Evolutionary conservation across 108 stramenopile genomes (phyloP).

Genomic region (Craspedostauros australis): DNA sequence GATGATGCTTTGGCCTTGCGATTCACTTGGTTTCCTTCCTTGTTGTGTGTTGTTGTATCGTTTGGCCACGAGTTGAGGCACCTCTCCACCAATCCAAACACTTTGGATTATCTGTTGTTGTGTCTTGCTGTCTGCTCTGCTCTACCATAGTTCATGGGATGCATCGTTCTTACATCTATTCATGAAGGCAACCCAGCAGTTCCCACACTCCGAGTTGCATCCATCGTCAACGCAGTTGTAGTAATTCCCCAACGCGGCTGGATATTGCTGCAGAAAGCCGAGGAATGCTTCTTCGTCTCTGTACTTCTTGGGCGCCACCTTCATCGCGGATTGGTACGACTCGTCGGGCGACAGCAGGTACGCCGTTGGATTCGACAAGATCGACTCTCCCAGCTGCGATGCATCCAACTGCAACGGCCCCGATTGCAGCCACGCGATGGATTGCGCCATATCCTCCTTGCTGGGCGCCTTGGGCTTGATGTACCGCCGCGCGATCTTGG

Average conservation of each 20-base stretch:
- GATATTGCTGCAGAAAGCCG: constrained; percentile 1
- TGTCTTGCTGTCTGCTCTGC: too few relatives aligned
- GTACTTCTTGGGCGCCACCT: constrained; percentile 3
- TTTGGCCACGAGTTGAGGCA: too few relatives aligned
- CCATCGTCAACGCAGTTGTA: constrained; percentile 14
- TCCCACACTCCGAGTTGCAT: constrained; percentile 14
- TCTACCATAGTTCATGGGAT: too few relatives aligned
- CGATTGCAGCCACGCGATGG: constrained; percentile 2
- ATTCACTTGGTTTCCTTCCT: too few relatives aligned
- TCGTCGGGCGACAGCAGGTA: constrained; percentile 3
- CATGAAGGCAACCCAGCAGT: constrained; percentile 16
- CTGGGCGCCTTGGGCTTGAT: constrained; percentile 3
- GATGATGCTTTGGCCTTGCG: too few relatives aligned
- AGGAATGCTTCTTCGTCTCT: background rate
- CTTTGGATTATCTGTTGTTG: too few relatives aligned
- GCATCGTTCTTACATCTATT: too few relatives aligned
- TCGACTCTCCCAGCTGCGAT: background rate
- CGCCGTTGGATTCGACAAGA: background rate
- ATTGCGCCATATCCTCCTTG: background rate
- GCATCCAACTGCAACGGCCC: background rate
- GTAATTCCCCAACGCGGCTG: background rate
- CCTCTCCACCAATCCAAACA: too few relatives aligned
- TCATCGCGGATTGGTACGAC: background rate
- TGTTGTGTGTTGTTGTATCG: too few relatives aligned
- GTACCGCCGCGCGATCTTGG: background rate